A percentile compares a stretch with the other conserved stretches of the same genome.
These are phyloP conservation scores for Haemoproteus tartakovskyi DNA, from an alignment of 169 alveolate genomes.

Conservation along the genomic window DNA sequence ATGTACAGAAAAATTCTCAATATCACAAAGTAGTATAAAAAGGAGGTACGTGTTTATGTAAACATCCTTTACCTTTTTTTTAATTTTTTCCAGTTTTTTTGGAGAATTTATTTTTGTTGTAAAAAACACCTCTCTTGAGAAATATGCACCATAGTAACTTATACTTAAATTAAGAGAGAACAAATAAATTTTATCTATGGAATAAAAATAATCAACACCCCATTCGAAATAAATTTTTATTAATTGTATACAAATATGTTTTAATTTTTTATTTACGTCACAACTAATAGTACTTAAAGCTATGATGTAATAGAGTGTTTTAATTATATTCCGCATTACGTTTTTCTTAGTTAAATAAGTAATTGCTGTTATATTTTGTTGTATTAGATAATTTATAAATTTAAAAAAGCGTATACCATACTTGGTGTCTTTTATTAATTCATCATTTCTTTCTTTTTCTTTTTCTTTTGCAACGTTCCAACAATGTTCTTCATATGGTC, in stretches of 20 bases:
- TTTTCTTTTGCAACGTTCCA: background rate
- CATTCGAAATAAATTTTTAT: background rate
- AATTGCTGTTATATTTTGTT: background rate
- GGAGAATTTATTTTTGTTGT: background rate
- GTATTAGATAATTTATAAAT: background rate
- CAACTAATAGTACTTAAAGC: too few species aligned
- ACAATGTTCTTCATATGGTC: background rate
- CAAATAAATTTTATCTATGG: slow-evolving; percentile 5
- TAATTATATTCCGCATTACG: background rate
- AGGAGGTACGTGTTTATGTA: slow-evolving; percentile 46
- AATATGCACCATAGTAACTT: slow-evolving; percentile 4
- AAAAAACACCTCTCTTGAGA: slow-evolving; percentile 1
- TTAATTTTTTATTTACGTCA: background rate
- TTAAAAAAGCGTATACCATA: slow-evolving; percentile 13
- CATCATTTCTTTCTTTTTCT: too few species aligned
- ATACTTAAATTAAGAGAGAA: slow-evolving; percentile 3
- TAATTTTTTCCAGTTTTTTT: background rate
- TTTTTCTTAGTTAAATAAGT: background rate
- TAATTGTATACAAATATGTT: background rate
- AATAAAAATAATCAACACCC: background rate
- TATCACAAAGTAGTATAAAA: too few species aligned
- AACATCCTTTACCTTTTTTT: slow-evolving; percentile 10
- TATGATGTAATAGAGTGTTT: slow-evolving; percentile 9
- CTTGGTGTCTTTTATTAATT: background rate
- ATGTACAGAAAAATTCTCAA: too few species aligned